Conservation (phyloP, 441 rosid species). For the Kokia cookei region DNA sequence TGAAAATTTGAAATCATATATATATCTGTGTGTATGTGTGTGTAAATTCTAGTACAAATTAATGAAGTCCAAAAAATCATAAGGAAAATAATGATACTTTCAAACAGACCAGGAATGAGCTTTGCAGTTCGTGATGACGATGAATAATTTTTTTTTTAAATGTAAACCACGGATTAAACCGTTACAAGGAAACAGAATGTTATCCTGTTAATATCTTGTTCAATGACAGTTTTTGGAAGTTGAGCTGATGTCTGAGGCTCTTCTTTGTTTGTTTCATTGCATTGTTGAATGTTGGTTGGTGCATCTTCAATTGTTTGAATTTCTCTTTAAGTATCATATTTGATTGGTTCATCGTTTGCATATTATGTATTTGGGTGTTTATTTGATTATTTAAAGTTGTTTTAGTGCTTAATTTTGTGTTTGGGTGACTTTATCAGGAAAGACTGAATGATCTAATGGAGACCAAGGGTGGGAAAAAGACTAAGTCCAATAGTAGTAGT, state of each 20-base stretch:
- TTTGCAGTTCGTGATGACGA: background rate
- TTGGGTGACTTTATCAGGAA: constrained; percentile 21
- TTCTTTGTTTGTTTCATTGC: background rate
- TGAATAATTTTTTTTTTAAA: background rate
- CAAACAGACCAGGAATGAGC: background rate
- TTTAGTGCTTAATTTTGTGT: background rate
- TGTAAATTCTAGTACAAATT: too few relatives aligned
- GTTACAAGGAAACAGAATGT: background rate
- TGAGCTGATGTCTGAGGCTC: background rate
- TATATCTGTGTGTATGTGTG: too few relatives aligned
- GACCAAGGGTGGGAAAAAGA: constrained; percentile 56
- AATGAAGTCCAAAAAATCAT: too few relatives aligned
- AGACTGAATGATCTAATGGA: constrained; percentile 77
- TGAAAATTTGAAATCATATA: background rate
- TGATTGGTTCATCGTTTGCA: background rate
- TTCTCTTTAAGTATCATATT: background rate
- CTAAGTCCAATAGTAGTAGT: constrained; percentile 42
- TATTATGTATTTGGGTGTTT: background rate
- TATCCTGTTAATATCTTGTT: background rate
- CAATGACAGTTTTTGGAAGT: background rate
- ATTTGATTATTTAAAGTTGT: background rate
- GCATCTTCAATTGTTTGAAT: background rate
- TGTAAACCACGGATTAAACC: background rate
- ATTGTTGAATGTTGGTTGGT: background rate
- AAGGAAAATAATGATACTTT: background rate